Percentiles rank a stretch among this genome's conserved stretches.
Evolutionary conservation across 164 flowering plant genomes (phyloP).

Genomic region (Magnolia officinalis): DNA sequence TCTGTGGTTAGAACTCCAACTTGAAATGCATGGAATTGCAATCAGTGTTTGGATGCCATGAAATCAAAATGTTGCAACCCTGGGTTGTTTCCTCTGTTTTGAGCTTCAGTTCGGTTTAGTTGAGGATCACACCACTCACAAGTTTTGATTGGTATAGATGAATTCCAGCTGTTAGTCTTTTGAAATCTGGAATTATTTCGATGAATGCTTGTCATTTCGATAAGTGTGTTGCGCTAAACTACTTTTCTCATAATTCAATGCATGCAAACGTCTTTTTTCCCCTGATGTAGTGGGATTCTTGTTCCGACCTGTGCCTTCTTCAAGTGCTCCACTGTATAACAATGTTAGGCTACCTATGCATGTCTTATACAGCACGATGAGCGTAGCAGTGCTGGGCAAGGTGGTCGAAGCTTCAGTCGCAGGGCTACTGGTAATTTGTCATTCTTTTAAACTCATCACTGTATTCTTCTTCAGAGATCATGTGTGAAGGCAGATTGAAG

Average conservation of each 20-base stretch:
- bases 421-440: slow-evolving; percentile 37
- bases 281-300: slow-evolving; percentile 42
- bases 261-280: slow-evolving; percentile 30
- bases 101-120: too few relatives aligned
- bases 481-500: too few relatives aligned
- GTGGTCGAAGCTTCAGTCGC: slow-evolving; percentile 49
- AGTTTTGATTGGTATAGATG: neutral
- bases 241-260: slow-evolving; percentile 33
- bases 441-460: slow-evolving; percentile 2
- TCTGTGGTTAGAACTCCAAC: too few relatives aligned
- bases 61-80: too few relatives aligned
- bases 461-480: neutral
- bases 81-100: too few relatives aligned
- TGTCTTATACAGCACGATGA: slow-evolving; percentile 93
- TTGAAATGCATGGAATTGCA: too few relatives aligned
- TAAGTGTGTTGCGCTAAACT: slow-evolving; percentile 15
- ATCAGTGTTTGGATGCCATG: too few relatives aligned
- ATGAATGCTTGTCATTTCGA: neutral
- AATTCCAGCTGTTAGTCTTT: neutral
- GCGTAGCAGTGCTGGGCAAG: slow-evolving; percentile 67
- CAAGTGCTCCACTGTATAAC: slow-evolving; percentile 48
- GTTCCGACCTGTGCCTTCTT: slow-evolving; percentile 42
- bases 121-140: too few relatives aligned
- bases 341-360: slow-evolving; percentile 68
- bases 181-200: neutral